Percentiles rank a stretch among this genome's conserved stretches.
Conservation (phyloP, 2,329 filamentous ascomycete genomes). For the Furcasterigmium sp. region DNA sequence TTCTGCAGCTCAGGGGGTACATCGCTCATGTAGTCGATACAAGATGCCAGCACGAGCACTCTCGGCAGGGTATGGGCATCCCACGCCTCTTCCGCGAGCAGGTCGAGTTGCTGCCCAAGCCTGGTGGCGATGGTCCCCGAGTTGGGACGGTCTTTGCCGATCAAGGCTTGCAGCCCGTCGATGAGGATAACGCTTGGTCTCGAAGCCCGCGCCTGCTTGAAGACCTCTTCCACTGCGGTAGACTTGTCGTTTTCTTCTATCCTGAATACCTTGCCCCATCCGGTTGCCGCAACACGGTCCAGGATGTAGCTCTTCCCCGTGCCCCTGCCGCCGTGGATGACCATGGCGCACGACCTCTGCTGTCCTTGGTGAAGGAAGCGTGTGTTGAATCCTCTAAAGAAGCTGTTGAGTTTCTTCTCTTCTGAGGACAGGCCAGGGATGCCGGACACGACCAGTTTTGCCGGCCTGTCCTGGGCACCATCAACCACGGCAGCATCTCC, state of each 20-base stretch:
- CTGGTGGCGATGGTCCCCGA: constrained; percentile 43
- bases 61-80: constrained; percentile 36
- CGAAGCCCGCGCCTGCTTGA: constrained; percentile 61
- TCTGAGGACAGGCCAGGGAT: constrained; percentile 66
- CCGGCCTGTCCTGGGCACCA: constrained; percentile 10
- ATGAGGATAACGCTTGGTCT: constrained; percentile 77
- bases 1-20: constrained; percentile 66
- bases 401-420: constrained; percentile 60
- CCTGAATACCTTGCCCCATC: constrained; percentile 65
- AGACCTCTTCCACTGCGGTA: constrained; percentile 57
- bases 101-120: constrained; percentile 51
- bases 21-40: constrained; percentile 63
- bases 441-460: constrained; percentile 39
- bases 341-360: constrained; percentile 49
- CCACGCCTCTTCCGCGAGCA: constrained; percentile 36
- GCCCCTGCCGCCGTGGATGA: constrained; percentile 76
- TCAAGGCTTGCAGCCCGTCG: constrained; percentile 69
- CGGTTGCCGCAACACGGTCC: constrained; percentile 57
- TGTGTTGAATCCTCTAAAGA: constrained; percentile 52
- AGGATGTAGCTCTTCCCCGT: constrained; percentile 81
- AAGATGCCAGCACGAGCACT: constrained; percentile 71
- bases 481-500: constrained; percentile 14
- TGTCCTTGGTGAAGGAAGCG: constrained; percentile 22
- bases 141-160: constrained; percentile 53
- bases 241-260: constrained; percentile 53